Base-by-base conservation (phyloP, 148 eudicot species). In the Heliamphora exappendiculata region DNA sequence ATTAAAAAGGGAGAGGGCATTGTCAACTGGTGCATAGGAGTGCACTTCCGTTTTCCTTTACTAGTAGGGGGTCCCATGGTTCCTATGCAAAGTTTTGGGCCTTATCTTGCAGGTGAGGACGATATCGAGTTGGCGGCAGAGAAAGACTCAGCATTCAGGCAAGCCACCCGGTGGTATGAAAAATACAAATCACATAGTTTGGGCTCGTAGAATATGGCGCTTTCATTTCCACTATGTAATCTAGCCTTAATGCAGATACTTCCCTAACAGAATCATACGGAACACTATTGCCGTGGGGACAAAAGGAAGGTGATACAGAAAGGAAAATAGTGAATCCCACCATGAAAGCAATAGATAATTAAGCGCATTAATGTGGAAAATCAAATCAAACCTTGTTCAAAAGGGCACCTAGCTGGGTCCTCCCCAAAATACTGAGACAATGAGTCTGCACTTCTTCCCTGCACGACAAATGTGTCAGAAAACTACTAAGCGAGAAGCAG, bases 361-460 rank as follows among this genome's bases (percentile, higher is more conserved):
- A 11, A 70, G 57, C 28, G 70, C 17, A 54, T 47, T 50, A 74
- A 42, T 60, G 33, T 36, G 20, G 51, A 57, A 67, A 63, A 20
- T 20, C 1, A 70, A 79, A 80, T 66, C 91, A 79, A 69, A 96
- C 99, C 99, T 96, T 96, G 99, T 84, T 96, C 99, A 82, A 96
- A 96, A 55, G 99, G 98, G 75, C 99, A 96, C 59, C 94, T 85
- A 70, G 96, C 97, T 39, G 98, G 98, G 85, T 96, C 99, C 85
- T 96, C 99, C 65, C 99, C 99, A 68, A 96, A 93, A 86, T 96
- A 96, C 82, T 86, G 90, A 59, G 93, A 96, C 50, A 96, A 83
- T 65, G 99, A 87, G 81, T 96, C 98, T 57, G 99, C 99, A 84
- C 84, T 93, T 80, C 99, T 88, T 82, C 99, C 99, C 99, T 96